Evolutionary conservation across 139 green algal species (phyloP), one percentile per base, ranked within the genome.

Genomic region (Micromonas pusilla): DNA sequence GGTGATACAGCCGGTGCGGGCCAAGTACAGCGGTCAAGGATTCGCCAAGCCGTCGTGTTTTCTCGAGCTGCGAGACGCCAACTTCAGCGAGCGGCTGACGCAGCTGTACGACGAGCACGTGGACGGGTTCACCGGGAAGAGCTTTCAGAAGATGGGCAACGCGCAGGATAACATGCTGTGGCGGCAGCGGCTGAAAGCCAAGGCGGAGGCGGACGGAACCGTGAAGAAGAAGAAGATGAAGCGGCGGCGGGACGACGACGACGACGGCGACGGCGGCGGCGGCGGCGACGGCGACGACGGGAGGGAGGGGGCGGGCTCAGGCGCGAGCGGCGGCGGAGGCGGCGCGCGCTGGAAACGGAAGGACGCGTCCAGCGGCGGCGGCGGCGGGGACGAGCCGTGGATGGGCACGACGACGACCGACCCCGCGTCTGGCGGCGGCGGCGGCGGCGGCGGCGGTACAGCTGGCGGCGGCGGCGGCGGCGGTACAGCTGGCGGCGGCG

Each of bases 31-130:
- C 23, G 71, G 71, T 16, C 25, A 37, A n/a, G 71, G 71, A 66
- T 36, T 77, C 28, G 71, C 71, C 5, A 77, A 77, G 39, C 37
- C 37, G 2, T 52, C n/a, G n/a, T 19, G 16, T 0, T 77, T 65
- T 36, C 19, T 77, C 33, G 25, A 77, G 34, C 28, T 65, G 16
- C 9, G 34, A 0, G 38, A 31, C 37, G 26, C 45, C 9, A n/a
- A 65, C 37, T 67, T 77, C 13, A 38, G 9, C 16, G 71, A 77
- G 23, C 20, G 66, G 37, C 31, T 77, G 1, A n/a, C 13, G 26
- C 34, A 66, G 28, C 52, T 77, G 21, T 77, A 52, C 38, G 71
- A 77, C 38, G 71, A 77, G 28, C 71, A 77, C 71, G 71, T 77
- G 20, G 71, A 77, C 0, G 71, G 71, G 23, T 77, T 77, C 71